Conservation (phyloP, 73 alveolate genomes). For the Paramecium sonneborni region DNA sequence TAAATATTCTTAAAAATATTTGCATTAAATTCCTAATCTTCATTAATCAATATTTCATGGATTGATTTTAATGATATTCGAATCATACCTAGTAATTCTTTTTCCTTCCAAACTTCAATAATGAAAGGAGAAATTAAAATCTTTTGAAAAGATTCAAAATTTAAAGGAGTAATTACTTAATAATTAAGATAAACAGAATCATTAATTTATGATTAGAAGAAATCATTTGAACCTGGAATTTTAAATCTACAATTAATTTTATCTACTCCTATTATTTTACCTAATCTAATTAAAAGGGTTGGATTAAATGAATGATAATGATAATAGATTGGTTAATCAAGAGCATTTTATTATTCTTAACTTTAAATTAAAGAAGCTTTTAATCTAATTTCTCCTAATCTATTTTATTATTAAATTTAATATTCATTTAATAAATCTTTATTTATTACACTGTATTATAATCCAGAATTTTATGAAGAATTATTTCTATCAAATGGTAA, state of each 20-base stretch:
- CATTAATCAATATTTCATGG: background rate
- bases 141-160: conserved; percentile 3
- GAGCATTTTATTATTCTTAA: background rate
- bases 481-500: conserved; percentile 4
- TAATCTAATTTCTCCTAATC: conserved; percentile 29
- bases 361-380: background rate
- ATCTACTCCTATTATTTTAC: background rate
- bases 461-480: background rate
- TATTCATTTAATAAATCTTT: conserved; percentile 28
- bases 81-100: background rate
- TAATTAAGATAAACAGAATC: background rate
- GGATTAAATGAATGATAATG: conserved; percentile 47
- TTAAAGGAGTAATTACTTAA: conserved; percentile 11
- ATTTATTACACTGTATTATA: conserved; percentile 4
- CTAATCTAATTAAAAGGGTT: background rate
- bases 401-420: background rate
- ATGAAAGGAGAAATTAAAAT: background rate
- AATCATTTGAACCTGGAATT: conserved; percentile 38
- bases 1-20: background rate
- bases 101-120: background rate
- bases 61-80: background rate
- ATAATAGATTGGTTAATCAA: conserved; percentile 13
- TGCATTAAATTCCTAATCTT: background rate
- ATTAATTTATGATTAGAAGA: background rate
- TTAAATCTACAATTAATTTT: conserved; percentile 30